These are phyloP conservation scores for Leucosporidium creatinivorum DNA, from an alignment of 768 basidiomycete species.

Conservation along the genomic window DNA sequence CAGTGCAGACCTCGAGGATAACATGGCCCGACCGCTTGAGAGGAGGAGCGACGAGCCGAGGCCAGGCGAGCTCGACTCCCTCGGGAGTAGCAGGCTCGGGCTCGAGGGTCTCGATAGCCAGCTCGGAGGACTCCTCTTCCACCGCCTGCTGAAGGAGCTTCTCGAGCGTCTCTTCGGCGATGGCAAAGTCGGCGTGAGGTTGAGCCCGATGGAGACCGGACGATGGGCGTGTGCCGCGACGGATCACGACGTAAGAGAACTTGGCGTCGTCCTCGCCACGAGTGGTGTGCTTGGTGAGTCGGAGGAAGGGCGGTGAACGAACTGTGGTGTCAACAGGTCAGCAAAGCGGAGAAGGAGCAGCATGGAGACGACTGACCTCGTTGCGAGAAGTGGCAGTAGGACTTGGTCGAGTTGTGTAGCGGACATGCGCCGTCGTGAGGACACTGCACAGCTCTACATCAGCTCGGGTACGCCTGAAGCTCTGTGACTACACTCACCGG, in stretches of 20 bases:
- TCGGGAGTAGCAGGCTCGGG: slow-evolving; percentile 21
- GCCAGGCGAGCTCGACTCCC: slow-evolving; percentile 76
- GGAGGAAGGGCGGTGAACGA: slow-evolving; percentile 75
- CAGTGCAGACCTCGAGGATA: slow-evolving; percentile 77
- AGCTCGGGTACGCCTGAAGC: slow-evolving; percentile 85
- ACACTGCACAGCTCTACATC: slow-evolving; percentile 54
- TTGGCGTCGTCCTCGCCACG: slow-evolving; percentile 76
- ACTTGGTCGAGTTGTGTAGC: slow-evolving; percentile 44
- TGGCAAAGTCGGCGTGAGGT: not conserved
- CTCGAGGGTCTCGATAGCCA: not conserved
- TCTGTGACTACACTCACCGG: slow-evolving; percentile 57
- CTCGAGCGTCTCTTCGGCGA: slow-evolving; percentile 8
- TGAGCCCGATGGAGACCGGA: not conserved
- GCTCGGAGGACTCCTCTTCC: slow-evolving; percentile 17
- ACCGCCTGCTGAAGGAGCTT: not conserved
- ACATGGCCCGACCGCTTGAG: slow-evolving; percentile 86
- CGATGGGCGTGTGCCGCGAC: slow-evolving; percentile 65
- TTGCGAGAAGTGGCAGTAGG: slow-evolving; percentile 72
- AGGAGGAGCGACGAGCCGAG: slow-evolving; percentile 84
- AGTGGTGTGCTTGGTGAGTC: slow-evolving; percentile 77
- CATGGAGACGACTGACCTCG: slow-evolving; percentile 41
- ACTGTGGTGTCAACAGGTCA: slow-evolving; percentile 39
- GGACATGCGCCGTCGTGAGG: slow-evolving; percentile 86
- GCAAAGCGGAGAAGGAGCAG: not conserved
- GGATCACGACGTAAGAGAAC: slow-evolving; percentile 85